Conservation (phyloP, 257 asterid genomes). For the Nicotiana sylvestris region DNA sequence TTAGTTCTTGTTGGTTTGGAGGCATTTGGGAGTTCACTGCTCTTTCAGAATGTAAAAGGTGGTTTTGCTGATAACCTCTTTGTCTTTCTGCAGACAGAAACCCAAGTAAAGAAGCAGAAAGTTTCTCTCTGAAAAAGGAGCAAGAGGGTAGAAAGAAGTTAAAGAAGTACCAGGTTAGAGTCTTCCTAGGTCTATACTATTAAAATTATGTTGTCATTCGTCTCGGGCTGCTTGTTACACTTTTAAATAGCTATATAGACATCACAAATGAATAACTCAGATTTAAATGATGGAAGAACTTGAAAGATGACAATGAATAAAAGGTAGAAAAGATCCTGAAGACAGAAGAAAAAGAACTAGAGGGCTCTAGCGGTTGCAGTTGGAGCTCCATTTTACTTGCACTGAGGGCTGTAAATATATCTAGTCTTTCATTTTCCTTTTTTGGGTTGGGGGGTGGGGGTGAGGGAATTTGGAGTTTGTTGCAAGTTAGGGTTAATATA, state of each 20-base stretch:
- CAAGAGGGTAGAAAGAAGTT: constrained; percentile 58
- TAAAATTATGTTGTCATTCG: constrained; percentile 9
- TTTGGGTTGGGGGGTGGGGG: neutral
- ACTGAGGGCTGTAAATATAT: neutral
- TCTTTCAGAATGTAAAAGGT: neutral
- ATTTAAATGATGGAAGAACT: neutral
- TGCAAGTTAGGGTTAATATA: neutral
- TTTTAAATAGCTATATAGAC: neutral
- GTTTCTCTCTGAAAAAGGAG: constrained; percentile 54
- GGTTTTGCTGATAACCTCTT: constrained; percentile 9
- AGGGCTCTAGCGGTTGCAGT: constrained; percentile 4
- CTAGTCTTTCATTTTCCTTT: neutral
- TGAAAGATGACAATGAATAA: neutral
- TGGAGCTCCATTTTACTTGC: neutral
- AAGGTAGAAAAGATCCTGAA: neutral
- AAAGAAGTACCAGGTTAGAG: constrained; percentile 68
- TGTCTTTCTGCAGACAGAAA: constrained; percentile 37
- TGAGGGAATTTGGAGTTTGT: neutral
- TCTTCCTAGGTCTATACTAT: constrained; percentile 1
- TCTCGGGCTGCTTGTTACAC: constrained; percentile 2
- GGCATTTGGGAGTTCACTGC: neutral
- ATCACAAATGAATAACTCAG: neutral
- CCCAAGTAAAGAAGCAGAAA: constrained; percentile 46
- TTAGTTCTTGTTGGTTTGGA: constrained; percentile 2
- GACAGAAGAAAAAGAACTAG: constrained; percentile 1